phyloP scores from a whole-genome alignment of 2,329 filamentous ascomycete genomes.

The Periglandula ipomoeae region DNA sequence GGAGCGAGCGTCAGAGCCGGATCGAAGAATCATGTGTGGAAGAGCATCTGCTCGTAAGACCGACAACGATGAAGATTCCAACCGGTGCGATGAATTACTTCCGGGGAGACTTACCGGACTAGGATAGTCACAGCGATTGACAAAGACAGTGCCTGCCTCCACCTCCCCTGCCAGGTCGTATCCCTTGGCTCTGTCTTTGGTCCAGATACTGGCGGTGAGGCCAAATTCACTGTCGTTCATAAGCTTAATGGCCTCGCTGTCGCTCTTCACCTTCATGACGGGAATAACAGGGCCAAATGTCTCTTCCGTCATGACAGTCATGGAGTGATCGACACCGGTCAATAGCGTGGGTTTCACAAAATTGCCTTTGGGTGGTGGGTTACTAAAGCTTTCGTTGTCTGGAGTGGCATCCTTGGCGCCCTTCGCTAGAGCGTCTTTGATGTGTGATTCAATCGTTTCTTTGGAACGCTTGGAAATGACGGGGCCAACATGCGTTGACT shows the following conservation, averaged over 20 bases:
- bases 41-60: background rate
- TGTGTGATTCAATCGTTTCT: constrained; percentile 65
- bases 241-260: constrained; percentile 69
- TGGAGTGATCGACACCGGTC: constrained; percentile 67
- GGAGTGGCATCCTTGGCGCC: constrained; percentile 82
- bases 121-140: constrained; percentile 89
- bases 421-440: constrained; percentile 73
- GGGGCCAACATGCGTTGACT: constrained; percentile 73
- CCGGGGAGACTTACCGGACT: constrained; percentile 60
- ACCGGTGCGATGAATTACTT: background rate
- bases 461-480: constrained; percentile 77
- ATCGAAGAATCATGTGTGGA: background rate
- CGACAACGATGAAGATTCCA: background rate
- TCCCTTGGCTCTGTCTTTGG: constrained; percentile 69
- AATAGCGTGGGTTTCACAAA: constrained; percentile 82
- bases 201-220: constrained; percentile 95
- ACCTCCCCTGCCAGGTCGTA: constrained; percentile 70
- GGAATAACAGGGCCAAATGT: constrained; percentile 92
- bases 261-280: constrained; percentile 74
- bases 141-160: constrained; percentile 91
- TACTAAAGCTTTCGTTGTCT: constrained; percentile 66
- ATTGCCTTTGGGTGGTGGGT: constrained; percentile 69
- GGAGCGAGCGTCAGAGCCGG: background rate
- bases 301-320: constrained; percentile 87
- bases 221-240: constrained; percentile 97